These are phyloP conservation scores for Irpex lacteus DNA, from an alignment of 1,284 basidiomycete genomes.

Conservation along the genomic window DNA sequence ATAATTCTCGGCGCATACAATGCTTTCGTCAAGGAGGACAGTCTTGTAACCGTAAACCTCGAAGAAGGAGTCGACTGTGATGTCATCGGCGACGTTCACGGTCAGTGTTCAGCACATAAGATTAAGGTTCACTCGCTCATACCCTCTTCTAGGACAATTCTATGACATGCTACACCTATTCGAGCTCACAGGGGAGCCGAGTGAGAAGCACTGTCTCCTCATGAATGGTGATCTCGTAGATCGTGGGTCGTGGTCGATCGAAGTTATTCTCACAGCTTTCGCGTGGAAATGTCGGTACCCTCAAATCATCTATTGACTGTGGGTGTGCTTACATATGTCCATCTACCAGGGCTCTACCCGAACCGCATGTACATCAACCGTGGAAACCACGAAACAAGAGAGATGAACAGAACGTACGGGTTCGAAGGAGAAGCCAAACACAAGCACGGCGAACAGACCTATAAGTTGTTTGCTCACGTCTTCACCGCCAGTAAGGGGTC, in stretches of 20 bases:
- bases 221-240: slow-evolving; percentile 99
- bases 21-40: slow-evolving; percentile 76
- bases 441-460: slow-evolving; percentile 91
- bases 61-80: slow-evolving; percentile 82
- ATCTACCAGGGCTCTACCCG: slow-evolving; percentile 77
- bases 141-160: slow-evolving; percentile 72
- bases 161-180: slow-evolving; percentile 92
- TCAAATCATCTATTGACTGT: background rate
- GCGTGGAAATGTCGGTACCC: slow-evolving; percentile 85
- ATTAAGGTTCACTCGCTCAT: background rate
- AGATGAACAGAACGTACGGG: slow-evolving; percentile 87
- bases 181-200: slow-evolving; percentile 83
- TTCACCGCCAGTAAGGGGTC: slow-evolving; percentile 47
- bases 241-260: slow-evolving; percentile 95
- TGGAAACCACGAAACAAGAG: slow-evolving; percentile 96
- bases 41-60: slow-evolving; percentile 78
- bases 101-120: slow-evolving; percentile 33
- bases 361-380: slow-evolving; percentile 87
- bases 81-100: slow-evolving; percentile 91
- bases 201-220: slow-evolving; percentile 77
- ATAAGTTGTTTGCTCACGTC: slow-evolving; percentile 89
- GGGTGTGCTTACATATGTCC: background rate
- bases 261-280: slow-evolving; percentile 92
- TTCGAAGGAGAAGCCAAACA: slow-evolving; percentile 97
- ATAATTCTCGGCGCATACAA: slow-evolving; percentile 88